These are phyloP conservation scores for Shiraia sp. DNA, from an alignment of 2,329 filamentous ascomycete species.

Conservation along the genomic window DNA sequence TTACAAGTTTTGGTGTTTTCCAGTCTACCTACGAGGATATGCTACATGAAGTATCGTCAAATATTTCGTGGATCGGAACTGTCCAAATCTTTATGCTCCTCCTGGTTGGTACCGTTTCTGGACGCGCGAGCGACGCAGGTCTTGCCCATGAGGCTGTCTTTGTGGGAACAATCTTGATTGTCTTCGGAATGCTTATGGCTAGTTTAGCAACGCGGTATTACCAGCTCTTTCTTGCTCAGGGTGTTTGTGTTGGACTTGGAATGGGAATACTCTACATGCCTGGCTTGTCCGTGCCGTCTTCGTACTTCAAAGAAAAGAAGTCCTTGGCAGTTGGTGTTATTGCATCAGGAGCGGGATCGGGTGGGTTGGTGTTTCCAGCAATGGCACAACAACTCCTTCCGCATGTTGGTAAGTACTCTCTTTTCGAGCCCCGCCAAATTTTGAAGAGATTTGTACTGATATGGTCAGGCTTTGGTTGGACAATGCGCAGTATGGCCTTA, in stretches of 20 bases:
- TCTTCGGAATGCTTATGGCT: constrained; percentile 54
- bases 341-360: too few species aligned
- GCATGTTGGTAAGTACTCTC: too few species aligned
- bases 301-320: constrained; percentile 49
- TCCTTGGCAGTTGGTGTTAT: too few species aligned
- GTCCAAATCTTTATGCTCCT: constrained; percentile 52
- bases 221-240: constrained; percentile 39
- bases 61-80: constrained; percentile 53
- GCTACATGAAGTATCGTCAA: constrained; percentile 32
- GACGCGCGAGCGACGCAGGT: constrained; percentile 53
- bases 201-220: constrained; percentile 48
- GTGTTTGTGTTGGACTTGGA: constrained; percentile 21
- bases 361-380: too few species aligned
- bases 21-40: constrained; percentile 27
- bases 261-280: constrained; percentile 21
- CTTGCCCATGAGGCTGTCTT: constrained; percentile 47
- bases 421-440: too few species aligned
- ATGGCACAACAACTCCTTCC: too few species aligned
- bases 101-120: constrained; percentile 48
- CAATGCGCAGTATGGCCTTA: too few species aligned
- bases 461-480: too few species aligned
- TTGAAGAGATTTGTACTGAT: too few species aligned
- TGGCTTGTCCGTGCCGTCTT: constrained; percentile 28
- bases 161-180: constrained; percentile 43
- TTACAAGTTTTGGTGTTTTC: constrained; percentile 30